phyloP scores from a whole-genome alignment of 1,284 basidiomycete genomes.

The Dichomitus squalens region DNA sequence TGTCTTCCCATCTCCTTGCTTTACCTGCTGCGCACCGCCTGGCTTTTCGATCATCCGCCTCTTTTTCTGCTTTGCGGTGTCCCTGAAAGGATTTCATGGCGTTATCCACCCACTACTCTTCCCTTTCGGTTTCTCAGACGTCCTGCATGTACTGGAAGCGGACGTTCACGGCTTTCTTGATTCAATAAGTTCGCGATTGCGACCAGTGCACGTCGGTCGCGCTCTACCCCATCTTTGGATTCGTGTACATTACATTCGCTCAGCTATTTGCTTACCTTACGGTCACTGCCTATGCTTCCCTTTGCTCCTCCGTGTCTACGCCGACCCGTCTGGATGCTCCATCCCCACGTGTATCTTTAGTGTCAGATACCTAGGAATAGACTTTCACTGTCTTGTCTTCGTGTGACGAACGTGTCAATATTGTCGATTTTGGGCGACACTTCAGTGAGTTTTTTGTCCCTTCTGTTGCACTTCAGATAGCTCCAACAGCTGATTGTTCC shows the following conservation, averaged over 20 bases:
- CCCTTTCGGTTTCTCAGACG: neutral
- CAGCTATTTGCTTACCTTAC: constrained; percentile 1
- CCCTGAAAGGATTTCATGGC: no score
- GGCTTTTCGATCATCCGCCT: neutral
- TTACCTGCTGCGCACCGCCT: no score
- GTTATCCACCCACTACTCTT: neutral
- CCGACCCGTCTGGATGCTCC: neutral
- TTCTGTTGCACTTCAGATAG: neutral
- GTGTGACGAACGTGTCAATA: neutral
- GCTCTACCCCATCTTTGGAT: no score
- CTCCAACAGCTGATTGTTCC: neutral
- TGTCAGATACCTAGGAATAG: neutral
- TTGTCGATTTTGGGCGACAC: neutral
- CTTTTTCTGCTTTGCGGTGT: neutral
- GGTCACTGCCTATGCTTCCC: neutral
- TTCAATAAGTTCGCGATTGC: no score
- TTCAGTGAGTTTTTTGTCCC: no score
- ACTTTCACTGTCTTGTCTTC: neutral
- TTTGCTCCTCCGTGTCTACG: neutral
- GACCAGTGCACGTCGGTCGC: no score
- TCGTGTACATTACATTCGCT: neutral
- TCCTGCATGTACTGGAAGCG: neutral
- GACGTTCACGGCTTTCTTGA: neutral
- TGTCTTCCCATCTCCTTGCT: no score
- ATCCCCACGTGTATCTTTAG: constrained; percentile 1